phyloP scores from a whole-genome alignment of 1,284 basidiomycete species.

The Ganoderma meredithae region DNA sequence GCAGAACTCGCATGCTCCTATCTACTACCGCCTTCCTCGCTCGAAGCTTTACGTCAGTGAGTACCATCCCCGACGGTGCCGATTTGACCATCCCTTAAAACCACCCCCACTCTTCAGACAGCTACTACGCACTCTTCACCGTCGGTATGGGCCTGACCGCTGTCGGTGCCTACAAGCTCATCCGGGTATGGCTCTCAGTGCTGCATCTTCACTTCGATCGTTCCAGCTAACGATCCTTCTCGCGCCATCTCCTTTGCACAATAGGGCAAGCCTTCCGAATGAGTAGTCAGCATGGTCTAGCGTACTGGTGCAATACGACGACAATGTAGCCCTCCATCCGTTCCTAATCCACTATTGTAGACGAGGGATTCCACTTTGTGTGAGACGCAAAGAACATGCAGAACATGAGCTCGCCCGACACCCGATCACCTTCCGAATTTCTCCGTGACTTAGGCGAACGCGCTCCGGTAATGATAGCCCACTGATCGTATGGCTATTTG shows the following conservation, averaged over 20 bases:
- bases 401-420: constrained; percentile 2
- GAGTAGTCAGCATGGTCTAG: constrained; percentile 20
- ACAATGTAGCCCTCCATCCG: constrained; percentile 29
- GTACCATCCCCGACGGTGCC: constrained; percentile 19
- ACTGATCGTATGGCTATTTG: not conserved
- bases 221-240: not conserved
- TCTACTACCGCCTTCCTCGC: constrained; percentile 56
- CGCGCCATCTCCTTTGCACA: not conserved
- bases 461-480: not conserved
- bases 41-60: constrained; percentile 57
- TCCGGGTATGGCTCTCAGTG: constrained; percentile 53
- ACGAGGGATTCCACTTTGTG: constrained; percentile 11
- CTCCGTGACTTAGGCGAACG: not conserved
- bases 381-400: not conserved
- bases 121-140: constrained; percentile 61
- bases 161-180: constrained; percentile 57
- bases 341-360: constrained; percentile 10
- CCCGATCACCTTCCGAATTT: constrained; percentile 7
- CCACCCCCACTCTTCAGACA: constrained; percentile 46
- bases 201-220: not conserved
- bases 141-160: constrained; percentile 60
- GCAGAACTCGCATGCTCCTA: constrained; percentile 48
- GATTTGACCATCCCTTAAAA: constrained; percentile 11
- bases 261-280: constrained; percentile 42
- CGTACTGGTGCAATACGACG: constrained; percentile 18